These are phyloP conservation scores for Coemansia sp. DNA, from an alignment of 192 early-diverging fungal genomes.

Conservation along the genomic window DNA sequence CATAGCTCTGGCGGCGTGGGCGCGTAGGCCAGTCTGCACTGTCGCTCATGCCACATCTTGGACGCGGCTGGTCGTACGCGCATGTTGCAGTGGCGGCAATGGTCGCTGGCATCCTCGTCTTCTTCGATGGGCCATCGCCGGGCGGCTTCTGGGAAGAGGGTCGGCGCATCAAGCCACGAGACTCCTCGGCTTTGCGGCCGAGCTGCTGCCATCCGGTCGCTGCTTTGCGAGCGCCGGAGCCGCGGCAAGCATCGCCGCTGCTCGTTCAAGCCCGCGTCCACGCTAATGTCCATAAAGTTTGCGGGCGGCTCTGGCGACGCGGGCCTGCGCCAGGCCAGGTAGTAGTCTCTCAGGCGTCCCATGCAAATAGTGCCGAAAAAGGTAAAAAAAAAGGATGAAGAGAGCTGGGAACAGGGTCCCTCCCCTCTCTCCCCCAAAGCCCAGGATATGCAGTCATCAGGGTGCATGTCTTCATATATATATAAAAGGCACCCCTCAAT, in stretches of 20 bases:
- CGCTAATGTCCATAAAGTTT: slow-evolving; percentile 33
- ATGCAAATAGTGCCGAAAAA: no score
- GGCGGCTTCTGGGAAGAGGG: no score
- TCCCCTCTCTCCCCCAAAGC: no score
- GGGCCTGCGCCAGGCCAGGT: no score
- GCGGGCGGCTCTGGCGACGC: no score
- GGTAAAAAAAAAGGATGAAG: no score
- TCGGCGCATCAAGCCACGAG: slow-evolving; percentile 31
- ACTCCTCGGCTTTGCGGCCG: slow-evolving; percentile 9
- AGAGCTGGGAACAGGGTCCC: no score
- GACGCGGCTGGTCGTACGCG: slow-evolving; percentile 17
- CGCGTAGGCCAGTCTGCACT: slow-evolving; percentile 22
- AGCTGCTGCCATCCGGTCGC: background rate
- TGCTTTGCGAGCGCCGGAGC: background rate
- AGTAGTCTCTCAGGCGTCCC: no score
- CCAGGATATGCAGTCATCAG: no score
- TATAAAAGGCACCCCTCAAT: no score
- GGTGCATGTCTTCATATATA: no score
- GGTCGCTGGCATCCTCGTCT: background rate
- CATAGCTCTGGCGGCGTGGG: slow-evolving; percentile 4
- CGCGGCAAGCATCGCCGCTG: background rate
- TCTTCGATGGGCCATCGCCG: no score
- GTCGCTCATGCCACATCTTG: slow-evolving; percentile 29
- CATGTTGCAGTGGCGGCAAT: slow-evolving; percentile 39
- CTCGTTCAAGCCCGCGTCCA: background rate